Conservation (phyloP, 805 yeast species). For the Cyberlindnera sargentensis region DNA sequence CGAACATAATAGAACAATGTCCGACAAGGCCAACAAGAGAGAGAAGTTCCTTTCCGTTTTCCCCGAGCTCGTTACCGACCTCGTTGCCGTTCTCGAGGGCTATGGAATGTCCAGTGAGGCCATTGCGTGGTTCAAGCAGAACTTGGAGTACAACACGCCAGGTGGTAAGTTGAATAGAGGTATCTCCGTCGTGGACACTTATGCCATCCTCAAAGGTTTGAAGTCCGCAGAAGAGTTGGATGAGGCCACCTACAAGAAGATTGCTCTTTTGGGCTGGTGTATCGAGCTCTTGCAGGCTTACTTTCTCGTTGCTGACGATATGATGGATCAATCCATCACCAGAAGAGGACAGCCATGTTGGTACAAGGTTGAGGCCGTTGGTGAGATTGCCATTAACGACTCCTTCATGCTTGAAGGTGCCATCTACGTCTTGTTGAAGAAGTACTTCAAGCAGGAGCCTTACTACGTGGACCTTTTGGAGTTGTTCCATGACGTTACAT, state of each 20-base stretch:
- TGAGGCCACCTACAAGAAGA: constrained; percentile 68
- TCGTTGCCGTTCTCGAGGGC: constrained; percentile 48
- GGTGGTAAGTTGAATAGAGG: constrained; percentile 98
- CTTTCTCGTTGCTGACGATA: constrained; percentile 95
- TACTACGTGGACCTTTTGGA: constrained; percentile 89
- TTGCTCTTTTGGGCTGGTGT: constrained; percentile 91
- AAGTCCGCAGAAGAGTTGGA: constrained; percentile 50
- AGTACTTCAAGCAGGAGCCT: constrained; percentile 72
- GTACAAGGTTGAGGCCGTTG: constrained; percentile 77
- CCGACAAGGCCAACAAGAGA: constrained; percentile 30
- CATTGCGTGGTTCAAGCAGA: constrained; percentile 71
- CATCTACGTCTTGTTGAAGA: constrained; percentile 81
- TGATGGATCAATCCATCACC: constrained; percentile 95
- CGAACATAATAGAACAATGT: constrained; percentile 7
- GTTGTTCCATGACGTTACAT: constrained; percentile 93
- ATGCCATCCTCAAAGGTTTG: constrained; percentile 66
- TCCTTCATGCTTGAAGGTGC: constrained; percentile 96
- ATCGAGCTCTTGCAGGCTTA: constrained; percentile 93
- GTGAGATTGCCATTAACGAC: constrained; percentile 94
- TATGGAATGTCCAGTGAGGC: constrained; percentile 87
- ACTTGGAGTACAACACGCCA: constrained; percentile 79
- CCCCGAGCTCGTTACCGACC: constrained; percentile 72
- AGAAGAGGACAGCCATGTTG: constrained; percentile 99
- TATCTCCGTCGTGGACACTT: constrained; percentile 89
- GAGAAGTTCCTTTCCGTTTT: constrained; percentile 59